phyloP scores from a whole-genome alignment of 2,329 filamentous ascomycete species.

The Dendryphion nanum region DNA sequence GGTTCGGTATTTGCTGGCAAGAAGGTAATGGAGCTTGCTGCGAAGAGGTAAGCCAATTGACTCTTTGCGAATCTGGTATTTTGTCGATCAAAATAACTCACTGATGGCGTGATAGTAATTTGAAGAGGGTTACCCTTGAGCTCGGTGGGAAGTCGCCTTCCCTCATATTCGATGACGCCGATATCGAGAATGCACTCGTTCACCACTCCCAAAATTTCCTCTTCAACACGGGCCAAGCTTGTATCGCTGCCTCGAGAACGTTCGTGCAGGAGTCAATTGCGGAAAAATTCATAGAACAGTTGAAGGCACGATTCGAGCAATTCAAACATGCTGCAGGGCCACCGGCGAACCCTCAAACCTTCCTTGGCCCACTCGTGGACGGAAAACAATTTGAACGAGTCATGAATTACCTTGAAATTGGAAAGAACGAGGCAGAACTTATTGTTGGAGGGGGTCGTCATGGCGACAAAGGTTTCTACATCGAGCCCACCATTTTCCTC shows the following conservation, averaged over 20 bases:
- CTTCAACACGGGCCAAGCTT: slow-evolving; percentile 56
- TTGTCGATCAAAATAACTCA: neutral
- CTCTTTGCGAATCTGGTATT: neutral
- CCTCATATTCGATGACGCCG: slow-evolving; percentile 39
- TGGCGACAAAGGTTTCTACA: slow-evolving; percentile 24
- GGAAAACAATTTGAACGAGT: slow-evolving; percentile 27
- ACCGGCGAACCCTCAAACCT: slow-evolving; percentile 17
- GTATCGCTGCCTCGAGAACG: slow-evolving; percentile 56
- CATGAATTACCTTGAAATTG: slow-evolving; percentile 19
- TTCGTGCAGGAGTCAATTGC: slow-evolving; percentile 32
- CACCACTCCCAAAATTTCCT: slow-evolving; percentile 39
- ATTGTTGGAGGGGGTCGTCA: slow-evolving; percentile 24
- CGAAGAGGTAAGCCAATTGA: slow-evolving; percentile 19
- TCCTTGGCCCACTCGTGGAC: slow-evolving; percentile 28
- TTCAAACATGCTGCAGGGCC: slow-evolving; percentile 12
- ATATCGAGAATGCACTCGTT: slow-evolving; percentile 27
- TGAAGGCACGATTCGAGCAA: slow-evolving; percentile 27
- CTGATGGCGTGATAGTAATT: slow-evolving; percentile 26
- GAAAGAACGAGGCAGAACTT: slow-evolving; percentile 25
- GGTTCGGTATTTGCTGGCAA: slow-evolving; percentile 35
- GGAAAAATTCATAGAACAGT: slow-evolving; percentile 22
- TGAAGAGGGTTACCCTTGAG: slow-evolving; percentile 49
- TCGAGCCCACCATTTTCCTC: slow-evolving; percentile 33
- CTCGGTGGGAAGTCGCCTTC: slow-evolving; percentile 48
- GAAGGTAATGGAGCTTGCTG: slow-evolving; percentile 39